Evolutionary conservation across 1,284 basidiomycete genomes (phyloP).

Genomic region (Sphaerobolus stellatus): DNA sequence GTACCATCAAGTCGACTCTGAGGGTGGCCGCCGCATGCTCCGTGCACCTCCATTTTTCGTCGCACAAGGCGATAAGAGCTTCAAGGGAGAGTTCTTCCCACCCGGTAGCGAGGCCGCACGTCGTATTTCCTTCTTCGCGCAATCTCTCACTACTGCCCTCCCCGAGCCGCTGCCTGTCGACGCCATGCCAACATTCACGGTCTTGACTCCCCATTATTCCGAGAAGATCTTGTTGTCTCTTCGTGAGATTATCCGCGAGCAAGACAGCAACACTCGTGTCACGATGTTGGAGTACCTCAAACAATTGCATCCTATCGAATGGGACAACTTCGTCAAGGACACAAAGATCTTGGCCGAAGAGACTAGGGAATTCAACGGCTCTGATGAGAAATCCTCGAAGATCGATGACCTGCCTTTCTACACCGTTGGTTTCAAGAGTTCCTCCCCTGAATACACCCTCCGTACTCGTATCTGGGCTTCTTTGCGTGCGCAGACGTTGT

Average conservation of each 20-base stretch:
- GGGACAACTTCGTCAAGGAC: conserved; percentile 99
- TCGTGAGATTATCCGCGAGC: conserved; percentile 94
- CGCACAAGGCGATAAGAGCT: conserved; percentile 80
- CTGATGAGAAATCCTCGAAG: conserved; percentile 90
- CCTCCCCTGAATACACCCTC: conserved; percentile 96
- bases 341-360: conserved; percentile 99
- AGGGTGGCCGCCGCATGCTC: conserved; percentile 76
- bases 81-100: conserved; percentile 92
- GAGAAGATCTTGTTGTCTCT: conserved; percentile 95
- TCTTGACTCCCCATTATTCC: conserved; percentile 92
- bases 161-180: conserved; percentile 91
- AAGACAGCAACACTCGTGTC: conserved; percentile 93
- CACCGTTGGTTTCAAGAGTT: conserved; percentile 99
- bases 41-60: conserved; percentile 95
- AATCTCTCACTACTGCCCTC: conserved; percentile 86
- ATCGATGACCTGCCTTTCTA: conserved; percentile 97
- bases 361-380: conserved; percentile 85
- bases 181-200: conserved; percentile 97
- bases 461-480: conserved; percentile 99
- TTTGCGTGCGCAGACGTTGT: conserved; percentile 95
- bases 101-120: conserved; percentile 89
- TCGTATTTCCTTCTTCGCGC: conserved; percentile 95
- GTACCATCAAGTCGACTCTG: conserved; percentile 90
- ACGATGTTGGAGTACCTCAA: conserved; percentile 96
- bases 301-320: conserved; percentile 96